Base-by-base conservation (phyloP, 164 flowering plant genomes). In the Taxillus chinensis region DNA sequence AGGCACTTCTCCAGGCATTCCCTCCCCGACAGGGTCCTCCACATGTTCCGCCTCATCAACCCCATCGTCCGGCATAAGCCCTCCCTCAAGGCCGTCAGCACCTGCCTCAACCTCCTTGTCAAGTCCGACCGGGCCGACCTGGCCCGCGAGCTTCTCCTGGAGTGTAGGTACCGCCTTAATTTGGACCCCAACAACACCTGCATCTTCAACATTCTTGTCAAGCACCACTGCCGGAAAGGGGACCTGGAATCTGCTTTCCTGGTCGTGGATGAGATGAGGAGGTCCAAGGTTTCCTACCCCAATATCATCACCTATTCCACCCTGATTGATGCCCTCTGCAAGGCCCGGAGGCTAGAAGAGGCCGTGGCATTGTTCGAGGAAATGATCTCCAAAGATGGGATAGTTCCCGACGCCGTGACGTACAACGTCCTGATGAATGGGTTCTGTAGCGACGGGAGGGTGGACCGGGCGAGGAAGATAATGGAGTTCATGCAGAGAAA, bases 291-390 rank as follows among this genome's bases (percentile, higher is more conserved):
- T 13, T 83, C 90, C 13, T 69, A 59, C 53, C 99, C 97, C 3
- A 90, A 90, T 71, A 52, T 86, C 73, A 80, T 93, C 57, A 89
- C 96, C 3, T 90, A 88, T 76, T 87, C 96, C 14, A 93, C 99
- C 43, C 57, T 93, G 64, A 86, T 93, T 69, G 83, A 75, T 62
- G 89, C 91, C 52, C 80, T 89, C 10, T 83, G 95, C 66, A 61
- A 60, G 59, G 67, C 60, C 54, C 89, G 87, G 53, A 80, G 71
- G 62, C 70, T 90, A 13, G 65, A 78, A 69, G 91, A 90, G 64
- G 99, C 99, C 3, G 17, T 87, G n/a, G 76, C 83, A 13, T 57
- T 93, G 68, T 89, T 93, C 67, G 99, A 93, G 76, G 84, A 87
- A 57, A 93, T 93, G 96, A 73, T 93, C 37, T 78, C 91, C 1